phyloP scores from a whole-genome alignment of 305 asterid genomes.

The Nicotiana rustica region DNA sequence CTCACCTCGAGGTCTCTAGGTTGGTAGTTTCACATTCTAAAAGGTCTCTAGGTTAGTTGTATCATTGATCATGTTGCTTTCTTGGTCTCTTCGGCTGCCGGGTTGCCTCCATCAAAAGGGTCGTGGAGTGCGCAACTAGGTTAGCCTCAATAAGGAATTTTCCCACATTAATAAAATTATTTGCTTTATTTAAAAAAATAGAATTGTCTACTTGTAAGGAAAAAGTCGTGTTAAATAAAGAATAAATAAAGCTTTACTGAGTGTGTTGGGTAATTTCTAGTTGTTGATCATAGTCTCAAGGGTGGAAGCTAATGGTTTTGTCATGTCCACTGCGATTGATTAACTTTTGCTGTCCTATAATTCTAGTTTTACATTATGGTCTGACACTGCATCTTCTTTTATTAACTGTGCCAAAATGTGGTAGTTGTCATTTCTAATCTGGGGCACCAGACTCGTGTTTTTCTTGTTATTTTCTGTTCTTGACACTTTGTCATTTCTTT shows the following conservation, averaged over 20 bases:
- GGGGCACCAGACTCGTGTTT: background rate
- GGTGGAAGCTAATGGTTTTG: too few relatives aligned
- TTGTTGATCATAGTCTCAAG: too few relatives aligned
- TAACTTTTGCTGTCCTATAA: too few relatives aligned
- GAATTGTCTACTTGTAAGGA: too few relatives aligned
- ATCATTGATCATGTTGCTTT: slow-evolving; percentile 12
- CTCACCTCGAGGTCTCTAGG: slow-evolving; percentile 7
- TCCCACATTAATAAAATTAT: background rate
- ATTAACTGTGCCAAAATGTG: slow-evolving; percentile 6
- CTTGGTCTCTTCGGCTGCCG: background rate
- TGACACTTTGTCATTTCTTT: background rate
- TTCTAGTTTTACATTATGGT: background rate
- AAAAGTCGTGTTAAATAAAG: too few relatives aligned
- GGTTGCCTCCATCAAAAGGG: background rate
- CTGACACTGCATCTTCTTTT: background rate
- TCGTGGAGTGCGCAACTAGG: slow-evolving; percentile 6
- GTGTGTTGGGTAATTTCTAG: too few relatives aligned
- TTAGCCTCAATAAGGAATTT: slow-evolving; percentile 4
- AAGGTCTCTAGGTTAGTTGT: background rate
- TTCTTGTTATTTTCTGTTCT: slow-evolving; percentile 15
- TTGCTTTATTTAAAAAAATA: too few relatives aligned
- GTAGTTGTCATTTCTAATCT: background rate
- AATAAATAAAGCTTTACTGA: too few relatives aligned
- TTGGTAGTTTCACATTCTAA: too few relatives aligned
- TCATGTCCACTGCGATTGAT: too few relatives aligned